Evolutionary conservation across 345 rosid species (phyloP), one percentile per base, ranked within the genome.

Genomic region (Hibiscus trionum): DNA sequence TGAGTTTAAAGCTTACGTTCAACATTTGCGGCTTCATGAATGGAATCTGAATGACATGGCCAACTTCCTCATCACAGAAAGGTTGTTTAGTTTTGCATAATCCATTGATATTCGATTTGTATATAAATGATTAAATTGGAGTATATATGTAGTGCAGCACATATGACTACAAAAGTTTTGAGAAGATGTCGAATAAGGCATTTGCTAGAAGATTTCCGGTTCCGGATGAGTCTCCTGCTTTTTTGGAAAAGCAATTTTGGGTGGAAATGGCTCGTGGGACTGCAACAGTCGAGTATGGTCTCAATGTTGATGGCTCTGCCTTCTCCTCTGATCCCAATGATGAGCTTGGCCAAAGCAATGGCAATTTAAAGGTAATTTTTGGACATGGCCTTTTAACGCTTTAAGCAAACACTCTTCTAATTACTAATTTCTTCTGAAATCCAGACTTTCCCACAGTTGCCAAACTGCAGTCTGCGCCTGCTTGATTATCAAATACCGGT

Each of bases 301-400:
- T 84, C 60, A 87, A 87, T 74, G 83, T 88, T 62, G 91, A 88
- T 24, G 93, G 93, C 47, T 82, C 82, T 67, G 89, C 91, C 81
- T 88, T 88, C 69, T 87, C 89, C 74, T 84, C 85, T 42, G 72
- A 82, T 72, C 82, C 82, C 59, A 60, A 71, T 56, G 89, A 88
- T 53, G 82, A 64, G 3, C 91, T 87, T 19, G 89, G 88, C 64
- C 82, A 68, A 76, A 85, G 91, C 85, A 83, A 83, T 49, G 84
- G 86, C 86, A 85, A 85, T 68, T 85, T 88, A 76, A 87, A 87
- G 89, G 89, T 88, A 17, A 7, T 37, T 5, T 2, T 19, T 31
- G 4, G 16, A 50, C 2, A n/a, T n/a, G n/a, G n/a, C 2, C 2
- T 42, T 42, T 9, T 42, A 42, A 42, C 46, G 2, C 11, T 42